phyloP scores from a whole-genome alignment of 1,284 basidiomycete species.

The Sphagnurus paluster region DNA sequence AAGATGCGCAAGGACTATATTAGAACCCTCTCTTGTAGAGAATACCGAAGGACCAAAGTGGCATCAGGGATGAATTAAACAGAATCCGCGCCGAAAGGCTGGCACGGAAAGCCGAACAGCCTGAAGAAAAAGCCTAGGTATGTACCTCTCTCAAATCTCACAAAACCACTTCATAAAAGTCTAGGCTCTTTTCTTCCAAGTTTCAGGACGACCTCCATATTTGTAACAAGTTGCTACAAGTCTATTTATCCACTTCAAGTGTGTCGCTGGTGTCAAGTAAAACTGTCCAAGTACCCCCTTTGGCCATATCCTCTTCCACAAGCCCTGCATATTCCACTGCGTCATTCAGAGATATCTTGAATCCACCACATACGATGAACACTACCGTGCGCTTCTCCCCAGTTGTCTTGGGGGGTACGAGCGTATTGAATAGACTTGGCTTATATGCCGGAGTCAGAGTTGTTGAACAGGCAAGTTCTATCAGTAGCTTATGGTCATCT shows the following conservation, averaged over 20 bases:
- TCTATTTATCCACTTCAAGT: constrained; percentile 21
- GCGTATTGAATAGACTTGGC: constrained; percentile 48
- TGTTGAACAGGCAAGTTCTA: constrained; percentile 71
- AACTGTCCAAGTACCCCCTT: constrained; percentile 19
- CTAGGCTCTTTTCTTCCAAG: not conserved
- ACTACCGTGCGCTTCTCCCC: constrained; percentile 43
- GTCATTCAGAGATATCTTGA: constrained; percentile 61
- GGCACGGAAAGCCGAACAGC: constrained; percentile 41
- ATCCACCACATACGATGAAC: constrained; percentile 72
- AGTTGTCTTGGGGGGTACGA: constrained; percentile 37
- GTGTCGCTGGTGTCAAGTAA: constrained; percentile 19
- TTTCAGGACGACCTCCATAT: not conserved
- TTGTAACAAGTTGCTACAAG: too few relatives aligned
- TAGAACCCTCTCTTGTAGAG: constrained; percentile 33
- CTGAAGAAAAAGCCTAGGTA: constrained; percentile 27
- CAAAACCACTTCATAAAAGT: not conserved
- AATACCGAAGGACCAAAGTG: constrained; percentile 63
- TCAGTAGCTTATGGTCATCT: constrained; percentile 76
- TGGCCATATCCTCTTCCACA: constrained; percentile 33
- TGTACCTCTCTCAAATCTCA: not conserved
- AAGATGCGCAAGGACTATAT: not conserved
- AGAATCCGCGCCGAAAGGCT: constrained; percentile 67
- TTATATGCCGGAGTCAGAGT: constrained; percentile 67
- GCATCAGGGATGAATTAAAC: constrained; percentile 65
- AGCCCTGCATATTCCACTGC: constrained; percentile 44